Evolutionary conservation across 345 rosid genomes (phyloP), one percentile per base, ranked within the genome.

Genomic region (Ceriops tagal): DNA sequence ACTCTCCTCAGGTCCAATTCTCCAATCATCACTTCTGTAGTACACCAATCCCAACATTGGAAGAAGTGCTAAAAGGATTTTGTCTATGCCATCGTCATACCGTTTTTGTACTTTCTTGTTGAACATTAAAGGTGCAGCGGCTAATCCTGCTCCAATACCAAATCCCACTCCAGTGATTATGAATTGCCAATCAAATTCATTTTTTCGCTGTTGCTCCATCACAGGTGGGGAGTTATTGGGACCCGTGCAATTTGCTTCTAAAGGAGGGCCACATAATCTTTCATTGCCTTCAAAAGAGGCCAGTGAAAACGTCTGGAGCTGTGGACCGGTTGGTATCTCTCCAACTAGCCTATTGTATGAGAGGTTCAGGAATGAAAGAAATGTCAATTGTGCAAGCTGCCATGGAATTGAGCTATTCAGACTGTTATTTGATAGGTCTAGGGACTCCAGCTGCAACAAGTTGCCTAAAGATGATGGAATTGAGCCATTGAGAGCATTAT

Each of bases 131-230:
- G 85, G 85, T 5, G 82, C 87, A 72, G 85, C 69, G 6, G 72
- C 58, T 16, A 51, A 31, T 4, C 79, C 95, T 64, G 89, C 85
- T 8, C 88, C 91, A 0, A 71, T 52, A 0, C 95, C 95, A 10
- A 82, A 82, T 1, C 91, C 89, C 7, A 83, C 10, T 1, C 91
- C 91, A 0, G 65, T 78, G 35, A 77, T 16, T 67, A 87, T 81
- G 81, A 79, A 66, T 60, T 47, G 73, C 87, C 88, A 83, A 73
- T 87, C 81, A 21, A 79, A 72, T 57, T 47, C 69, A 58, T 58
- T 27, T 0, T 18, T 18, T 9, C 21, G 20, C 3, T 51, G 5
- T 3, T 27, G 20, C 30, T 51, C 5, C 28, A 2, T 2, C 5
- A 37, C 35, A 19, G 68, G 19, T 26, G 53, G 46, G 0, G 66